A percentile compares a stretch with the other conserved stretches of the same genome.
Evolutionary conservation across 2,329 filamentous ascomycete genomes (phyloP).

Genomic region (Dactylonectria macrodidyma): DNA sequence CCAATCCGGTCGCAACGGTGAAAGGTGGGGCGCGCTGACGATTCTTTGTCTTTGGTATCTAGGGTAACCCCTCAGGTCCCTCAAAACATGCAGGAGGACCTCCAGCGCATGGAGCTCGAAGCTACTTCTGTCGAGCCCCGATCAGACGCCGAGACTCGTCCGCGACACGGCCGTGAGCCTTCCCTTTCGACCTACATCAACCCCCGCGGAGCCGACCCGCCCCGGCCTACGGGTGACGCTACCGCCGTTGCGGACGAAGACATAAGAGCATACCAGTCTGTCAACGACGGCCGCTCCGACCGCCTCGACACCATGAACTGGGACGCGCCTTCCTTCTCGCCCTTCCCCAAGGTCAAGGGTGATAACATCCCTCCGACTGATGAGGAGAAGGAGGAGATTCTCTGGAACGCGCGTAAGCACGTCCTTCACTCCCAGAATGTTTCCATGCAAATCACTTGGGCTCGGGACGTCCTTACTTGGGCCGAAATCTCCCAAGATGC

Average conservation of each 20-base stretch:
- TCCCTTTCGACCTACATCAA: constrained; percentile 59
- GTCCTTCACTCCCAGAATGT: constrained; percentile 96
- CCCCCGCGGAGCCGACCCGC: constrained; percentile 47
- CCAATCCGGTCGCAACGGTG: constrained; percentile 48
- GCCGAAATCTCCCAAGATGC: constrained; percentile 88
- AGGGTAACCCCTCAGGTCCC: constrained; percentile 97
- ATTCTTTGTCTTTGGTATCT: constrained; percentile 52
- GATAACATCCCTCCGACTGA: constrained; percentile 94
- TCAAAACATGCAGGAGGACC: constrained; percentile 95
- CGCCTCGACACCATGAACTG: constrained; percentile 62
- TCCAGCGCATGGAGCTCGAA: constrained; percentile 91
- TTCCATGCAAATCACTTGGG: constrained; percentile 97
- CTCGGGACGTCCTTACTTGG: constrained; percentile 90
- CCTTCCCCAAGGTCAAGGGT: constrained; percentile 89
- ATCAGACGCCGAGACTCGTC: constrained; percentile 50
- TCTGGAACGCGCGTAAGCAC: constrained; percentile 86
- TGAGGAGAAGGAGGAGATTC: constrained; percentile 91
- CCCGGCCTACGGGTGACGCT: constrained; percentile 50
- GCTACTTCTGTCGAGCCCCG: constrained; percentile 66
- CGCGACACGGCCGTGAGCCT: constrained; percentile 59
- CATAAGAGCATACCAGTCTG: constrained; percentile 56
- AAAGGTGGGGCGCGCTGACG: constrained; percentile 57
- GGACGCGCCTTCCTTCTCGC: constrained; percentile 85
- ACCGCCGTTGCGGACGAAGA: constrained; percentile 54
- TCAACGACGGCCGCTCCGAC: constrained; percentile 52